phyloP scores from a whole-genome alignment of 23 red algal species.

The Gracilaria domingensis region DNA sequence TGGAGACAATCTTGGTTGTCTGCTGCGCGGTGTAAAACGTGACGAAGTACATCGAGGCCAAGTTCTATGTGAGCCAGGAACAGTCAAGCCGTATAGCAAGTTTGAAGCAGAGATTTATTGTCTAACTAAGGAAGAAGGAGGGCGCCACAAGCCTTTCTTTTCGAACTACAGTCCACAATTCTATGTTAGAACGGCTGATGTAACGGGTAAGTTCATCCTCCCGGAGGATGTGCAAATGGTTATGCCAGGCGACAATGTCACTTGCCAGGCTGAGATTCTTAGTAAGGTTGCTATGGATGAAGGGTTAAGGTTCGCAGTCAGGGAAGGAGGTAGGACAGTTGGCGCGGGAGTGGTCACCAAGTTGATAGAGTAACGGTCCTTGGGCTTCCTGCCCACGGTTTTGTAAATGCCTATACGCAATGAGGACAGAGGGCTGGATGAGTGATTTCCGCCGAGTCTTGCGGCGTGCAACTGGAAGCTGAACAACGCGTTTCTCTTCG shows the following conservation, averaged over 20 bases:
- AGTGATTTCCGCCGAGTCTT: neutral
- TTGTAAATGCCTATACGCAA: conserved; percentile 33
- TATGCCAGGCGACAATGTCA: conserved; percentile 98
- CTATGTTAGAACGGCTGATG: conserved; percentile 95
- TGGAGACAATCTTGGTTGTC: conserved; percentile 94
- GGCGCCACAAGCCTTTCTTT: conserved; percentile 98
- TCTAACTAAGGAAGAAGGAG: conserved; percentile 98
- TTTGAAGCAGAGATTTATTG: conserved; percentile 98
- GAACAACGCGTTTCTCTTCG: neutral
- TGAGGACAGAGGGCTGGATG: neutral
- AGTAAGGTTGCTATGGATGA: conserved; percentile 84
- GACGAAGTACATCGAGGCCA: conserved; percentile 94
- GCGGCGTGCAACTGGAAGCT: neutral
- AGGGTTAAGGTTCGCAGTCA: conserved; percentile 95
- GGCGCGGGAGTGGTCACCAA: conserved; percentile 96
- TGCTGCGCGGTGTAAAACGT: conserved; percentile 91
- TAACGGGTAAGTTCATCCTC: conserved; percentile 90
- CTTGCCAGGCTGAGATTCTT: conserved; percentile 80
- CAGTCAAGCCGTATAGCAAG: conserved; percentile 82
- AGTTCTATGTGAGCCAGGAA: conserved; percentile 87
- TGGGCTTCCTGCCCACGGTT: neutral
- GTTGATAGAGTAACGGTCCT: conserved; percentile 54
- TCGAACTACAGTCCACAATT: conserved; percentile 94
- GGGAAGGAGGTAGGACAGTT: conserved; percentile 93
- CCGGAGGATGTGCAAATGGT: conserved; percentile 92